Conservation (phyloP, 148 eudicot genomes). For the Camellia granthamiana region DNA sequence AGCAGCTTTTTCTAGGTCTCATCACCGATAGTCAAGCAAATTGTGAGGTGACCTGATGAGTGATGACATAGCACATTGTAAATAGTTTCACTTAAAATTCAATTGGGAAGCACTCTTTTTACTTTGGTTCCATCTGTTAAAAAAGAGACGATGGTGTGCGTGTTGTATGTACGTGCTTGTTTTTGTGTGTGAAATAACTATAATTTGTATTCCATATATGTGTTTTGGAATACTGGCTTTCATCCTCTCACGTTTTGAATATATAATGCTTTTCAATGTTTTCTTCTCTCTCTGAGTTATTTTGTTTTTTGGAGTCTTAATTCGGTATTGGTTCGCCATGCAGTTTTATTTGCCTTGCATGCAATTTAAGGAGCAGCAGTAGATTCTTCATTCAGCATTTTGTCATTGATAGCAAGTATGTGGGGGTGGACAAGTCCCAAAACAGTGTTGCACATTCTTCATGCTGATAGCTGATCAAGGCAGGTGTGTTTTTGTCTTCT, state of each 20-base stretch:
- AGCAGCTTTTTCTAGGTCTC: not conserved
- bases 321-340: conserved; percentile 20
- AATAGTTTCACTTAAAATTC: not conserved
- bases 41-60: not conserved
- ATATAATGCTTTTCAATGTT: not conserved
- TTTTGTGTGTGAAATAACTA: not conserved
- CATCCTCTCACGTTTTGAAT: not conserved
- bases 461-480: not conserved
- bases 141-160: not conserved
- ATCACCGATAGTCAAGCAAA: no score
- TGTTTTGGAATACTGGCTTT: not conserved
- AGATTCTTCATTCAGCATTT: not conserved
- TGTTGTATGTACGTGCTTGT: not conserved
- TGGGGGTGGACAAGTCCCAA: not conserved
- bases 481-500: not conserved
- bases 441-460: not conserved
- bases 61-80: not conserved
- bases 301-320: not conserved
- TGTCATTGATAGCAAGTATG: not conserved
- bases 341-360: conserved; percentile 37
- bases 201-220: not conserved
- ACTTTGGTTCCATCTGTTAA: not conserved
- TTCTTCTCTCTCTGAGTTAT: not conserved
- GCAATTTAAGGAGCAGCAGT: conserved; percentile 23
- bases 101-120: not conserved